Evolutionary conservation across 2,329 filamentous ascomycete genomes (phyloP).

Genomic region (Colletotrichum sojae): DNA sequence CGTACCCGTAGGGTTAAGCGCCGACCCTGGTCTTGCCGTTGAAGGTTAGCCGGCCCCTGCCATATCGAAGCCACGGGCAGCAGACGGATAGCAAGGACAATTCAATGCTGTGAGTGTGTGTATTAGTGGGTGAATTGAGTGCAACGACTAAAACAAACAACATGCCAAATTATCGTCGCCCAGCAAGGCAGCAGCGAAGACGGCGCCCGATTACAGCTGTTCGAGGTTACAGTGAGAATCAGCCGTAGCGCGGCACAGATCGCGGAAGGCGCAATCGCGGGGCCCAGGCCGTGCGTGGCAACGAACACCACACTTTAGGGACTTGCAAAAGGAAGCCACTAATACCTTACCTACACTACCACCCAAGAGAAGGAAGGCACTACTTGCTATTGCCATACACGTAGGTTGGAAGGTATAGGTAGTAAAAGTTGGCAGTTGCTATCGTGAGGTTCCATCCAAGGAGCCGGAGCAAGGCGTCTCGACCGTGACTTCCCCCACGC

Average conservation of each 20-base stretch:
- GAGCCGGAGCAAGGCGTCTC: not conserved
- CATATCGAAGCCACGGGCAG: not conserved
- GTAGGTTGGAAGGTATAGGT: too few relatives aligned
- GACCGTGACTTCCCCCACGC: not conserved
- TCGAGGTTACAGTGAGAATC: not conserved
- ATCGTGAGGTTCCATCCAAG: not conserved
- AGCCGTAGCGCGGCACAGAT: not conserved
- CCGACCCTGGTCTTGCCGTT: conserved; percentile 29
- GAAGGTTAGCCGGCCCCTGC: conserved; percentile 25
- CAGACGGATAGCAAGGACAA: too few relatives aligned
- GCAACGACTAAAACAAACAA: too few relatives aligned
- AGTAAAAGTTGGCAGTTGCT: too few relatives aligned
- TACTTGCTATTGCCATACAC: too few relatives aligned
- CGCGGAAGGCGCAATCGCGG: not conserved
- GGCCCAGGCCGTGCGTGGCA: not conserved
- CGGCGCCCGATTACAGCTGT: too few relatives aligned
- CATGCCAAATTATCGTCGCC: too few relatives aligned
- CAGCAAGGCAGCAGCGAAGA: too few relatives aligned
- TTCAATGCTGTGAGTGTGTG: too few relatives aligned
- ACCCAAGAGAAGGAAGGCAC: too few relatives aligned
- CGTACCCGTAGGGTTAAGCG: conserved; percentile 32
- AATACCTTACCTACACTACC: too few relatives aligned
- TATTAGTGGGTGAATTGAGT: too few relatives aligned
- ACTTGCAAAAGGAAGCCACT: conserved; percentile 23
- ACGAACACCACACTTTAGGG: not conserved